Base-by-base conservation (phyloP, 2,329 filamentous ascomycete species). In the Colletotrichum sp. region DNA sequence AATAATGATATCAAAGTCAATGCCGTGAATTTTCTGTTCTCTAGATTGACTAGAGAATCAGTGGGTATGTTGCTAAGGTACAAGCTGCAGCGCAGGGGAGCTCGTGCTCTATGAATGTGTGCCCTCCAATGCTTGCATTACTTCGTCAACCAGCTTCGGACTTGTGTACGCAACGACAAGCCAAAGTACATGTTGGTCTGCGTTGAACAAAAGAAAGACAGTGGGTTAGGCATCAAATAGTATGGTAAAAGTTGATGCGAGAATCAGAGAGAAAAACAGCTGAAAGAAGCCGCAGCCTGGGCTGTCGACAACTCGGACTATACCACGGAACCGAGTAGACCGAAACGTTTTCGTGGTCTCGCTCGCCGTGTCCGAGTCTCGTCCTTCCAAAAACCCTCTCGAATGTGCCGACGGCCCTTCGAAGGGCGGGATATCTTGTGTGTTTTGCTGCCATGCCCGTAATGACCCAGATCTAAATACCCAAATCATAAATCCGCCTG, bases 371-470 rank as follows among this genome's bases (percentile, higher is more conserved):
- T 64, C 57, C 57, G 59, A 34, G 57, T 44, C 22, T 48, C 69
- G 32, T 24, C 15, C 48, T 65, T 39, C 32, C 63, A 32, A 30
- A 18, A 18, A 26, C 34, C 74, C 70, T 36, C 48, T 73, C 34
- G 18, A 65, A 59, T 52, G 59, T 65, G 59, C 70, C 48, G 34
- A 22, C 32, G 34, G 28, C 22, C 34, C 62, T 39, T 36, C 34
- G 15, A 69, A 60, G 64, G 72, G 64, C 59, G 44, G 64, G 70
- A 74, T 76, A 76, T 76, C 64, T 74, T 73, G 63, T 65, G 64
- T 68, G 36, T 75, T 76, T 76, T 76, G 63, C 39, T 75, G 63
- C 72, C 72, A 75, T 68, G 72, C 67, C 75, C 72, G 65, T 48
- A 68, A 36, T 55, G 63, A 30, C 55, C 72, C 72, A 68, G 57